Evolutionary conservation across 768 basidiomycete species (phyloP), one percentile per base, ranked within the genome.

Genomic region (Leccinellum luteum): DNA sequence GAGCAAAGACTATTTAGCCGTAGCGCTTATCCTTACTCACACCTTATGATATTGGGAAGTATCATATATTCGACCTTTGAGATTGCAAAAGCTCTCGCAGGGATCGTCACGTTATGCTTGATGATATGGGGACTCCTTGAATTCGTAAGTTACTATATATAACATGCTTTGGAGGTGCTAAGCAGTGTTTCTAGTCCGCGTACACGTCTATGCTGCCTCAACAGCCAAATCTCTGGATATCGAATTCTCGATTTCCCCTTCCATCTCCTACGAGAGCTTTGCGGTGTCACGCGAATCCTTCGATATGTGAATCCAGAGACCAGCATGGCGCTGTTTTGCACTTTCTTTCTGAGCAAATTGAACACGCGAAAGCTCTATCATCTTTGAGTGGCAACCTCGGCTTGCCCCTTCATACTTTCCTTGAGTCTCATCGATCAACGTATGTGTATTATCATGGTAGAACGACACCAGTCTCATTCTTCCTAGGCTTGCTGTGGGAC

Each of bases 271-370:
- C 51, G 21, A 47, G 61, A 52, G 38, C 50, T 30, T 32, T 52
- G 43, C 57, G 43, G 41, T 58, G 35, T 23, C 60, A 58, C 12
- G 12, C 9, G 6, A 51, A 59, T 27, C 54, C 52, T 45, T 54
- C 31, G 7, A 2, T 55, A 13, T 60, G 49, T n/a, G 58, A 56
- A 53, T 54, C 64, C 12, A 48, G 41, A 6, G 60, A 61, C 23
- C 64, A 68, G 8, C 63, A 69, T 19, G 48, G 38, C 3, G 65
- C 61, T 13, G 55, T 66, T 34, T 34, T 66, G n/a, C 58, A 60
- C 27, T 74, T 74, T 27, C 51, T 72, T 41, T 63, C 59, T 1
- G 70, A 69, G 17, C 71, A 74, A 48, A 64, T 69, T 13, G 59
- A 61, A 15, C 69, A 74, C 10, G 65, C 71, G 14, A 72, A 58